These are phyloP conservation scores for Coemansia sp. DNA, from an alignment of 192 early-diverging fungal genomes.

Conservation along the genomic window DNA sequence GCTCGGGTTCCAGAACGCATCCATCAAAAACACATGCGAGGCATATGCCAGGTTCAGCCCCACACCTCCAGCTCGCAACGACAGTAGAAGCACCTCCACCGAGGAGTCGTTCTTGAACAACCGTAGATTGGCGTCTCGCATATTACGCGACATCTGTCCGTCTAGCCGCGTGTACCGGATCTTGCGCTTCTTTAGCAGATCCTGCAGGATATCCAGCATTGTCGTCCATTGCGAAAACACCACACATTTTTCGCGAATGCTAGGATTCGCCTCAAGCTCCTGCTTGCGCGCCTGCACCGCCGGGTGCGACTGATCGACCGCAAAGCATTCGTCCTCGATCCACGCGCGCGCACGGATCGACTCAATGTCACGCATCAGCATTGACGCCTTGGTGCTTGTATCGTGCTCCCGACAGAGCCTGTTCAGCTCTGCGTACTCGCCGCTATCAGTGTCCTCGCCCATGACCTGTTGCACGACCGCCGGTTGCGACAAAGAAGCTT, in stretches of 20 bases:
- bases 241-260: conserved; percentile 65
- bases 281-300: conserved; percentile 17
- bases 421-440: conserved; percentile 25
- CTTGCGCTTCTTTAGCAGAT: conserved; percentile 51
- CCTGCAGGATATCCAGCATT: conserved; percentile 73
- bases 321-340: conserved; percentile 27
- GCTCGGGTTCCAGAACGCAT: conserved; percentile 77
- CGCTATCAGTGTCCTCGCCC: not conserved
- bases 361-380: conserved; percentile 29
- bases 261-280: conserved; percentile 15
- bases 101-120: conserved; percentile 62
- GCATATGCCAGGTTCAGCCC: conserved; percentile 78
- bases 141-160: conserved; percentile 63
- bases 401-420: conserved; percentile 30
- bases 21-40: conserved; percentile 65
- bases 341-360: conserved; percentile 35
- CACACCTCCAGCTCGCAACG: conserved; percentile 65
- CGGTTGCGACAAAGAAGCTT: not conserved
- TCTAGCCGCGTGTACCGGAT: conserved; percentile 72
- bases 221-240: conserved; percentile 94
- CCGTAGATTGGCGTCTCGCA: conserved; percentile 60
- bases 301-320: conserved; percentile 35
- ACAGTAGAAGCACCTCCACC: conserved; percentile 61
- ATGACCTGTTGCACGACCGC: not conserved
- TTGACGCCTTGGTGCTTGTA: conserved; percentile 34